Evolutionary conservation across 495 filamentous ascomycete genomes (phyloP).

Genomic region (Trypethelium eluteriae): DNA sequence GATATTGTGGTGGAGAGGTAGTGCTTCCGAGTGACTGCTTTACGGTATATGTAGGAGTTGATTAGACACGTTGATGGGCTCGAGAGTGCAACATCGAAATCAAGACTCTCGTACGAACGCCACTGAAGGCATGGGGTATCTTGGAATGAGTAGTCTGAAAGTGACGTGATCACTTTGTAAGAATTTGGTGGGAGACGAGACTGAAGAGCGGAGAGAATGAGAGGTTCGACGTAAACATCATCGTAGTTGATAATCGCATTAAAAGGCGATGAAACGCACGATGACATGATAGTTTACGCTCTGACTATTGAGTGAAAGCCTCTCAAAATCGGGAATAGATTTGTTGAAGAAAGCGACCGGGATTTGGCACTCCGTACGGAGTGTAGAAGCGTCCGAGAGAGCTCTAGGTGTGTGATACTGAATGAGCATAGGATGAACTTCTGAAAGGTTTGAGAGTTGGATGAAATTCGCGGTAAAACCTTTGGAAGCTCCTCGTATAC

Average conservation of each 20-base stretch:
- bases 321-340: no score
- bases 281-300: no score
- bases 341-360: no score
- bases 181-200: conserved; percentile 47
- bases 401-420: no score
- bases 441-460: no score
- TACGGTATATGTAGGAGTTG: conserved; percentile 88
- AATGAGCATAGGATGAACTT: no score
- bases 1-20: conserved; percentile 73
- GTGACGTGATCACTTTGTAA: conserved; percentile 15
- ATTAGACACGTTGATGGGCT: conserved; percentile 53
- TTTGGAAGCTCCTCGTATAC: no score
- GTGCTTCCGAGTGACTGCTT: conserved; percentile 95
- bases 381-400: no score
- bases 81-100: conserved; percentile 63
- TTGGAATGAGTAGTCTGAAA: conserved; percentile 34
- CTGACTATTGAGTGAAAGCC: no score
- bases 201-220: conserved; percentile 65
- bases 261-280: conserved; percentile 26
- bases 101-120: conserved; percentile 74
- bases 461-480: no score
- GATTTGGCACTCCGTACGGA: no score
- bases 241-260: conserved; percentile 77
- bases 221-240: conserved; percentile 74
- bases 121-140: conserved; percentile 53